Conservation (phyloP, 305 asterid genomes). For the Fraxinus xanthoxyloides region DNA sequence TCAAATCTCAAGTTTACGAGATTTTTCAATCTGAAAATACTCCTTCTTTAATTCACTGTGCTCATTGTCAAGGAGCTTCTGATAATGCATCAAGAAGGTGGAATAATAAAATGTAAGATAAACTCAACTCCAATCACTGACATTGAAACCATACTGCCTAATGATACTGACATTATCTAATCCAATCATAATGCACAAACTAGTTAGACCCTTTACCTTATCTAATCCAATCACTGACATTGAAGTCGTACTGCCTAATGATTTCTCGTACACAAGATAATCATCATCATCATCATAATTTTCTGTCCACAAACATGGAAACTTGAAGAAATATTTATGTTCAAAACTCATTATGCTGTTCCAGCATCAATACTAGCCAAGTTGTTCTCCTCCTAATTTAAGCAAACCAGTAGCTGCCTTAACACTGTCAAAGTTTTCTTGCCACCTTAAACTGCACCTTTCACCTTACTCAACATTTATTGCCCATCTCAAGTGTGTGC, state of each 20-base stretch:
- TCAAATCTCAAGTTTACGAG: conserved; percentile 9
- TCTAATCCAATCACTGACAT: not conserved
- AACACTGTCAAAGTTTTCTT: conserved; percentile 29
- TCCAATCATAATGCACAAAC: not conserved
- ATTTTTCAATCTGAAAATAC: conserved; percentile 82
- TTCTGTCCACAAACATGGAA: not conserved
- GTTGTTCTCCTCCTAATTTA: conserved; percentile 36
- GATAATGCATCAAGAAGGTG: conserved; percentile 66
- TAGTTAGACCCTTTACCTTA: not conserved
- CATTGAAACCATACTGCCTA: not conserved
- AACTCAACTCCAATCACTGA: not conserved
- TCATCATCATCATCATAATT: conserved; percentile 1
- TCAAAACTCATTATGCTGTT: not conserved
- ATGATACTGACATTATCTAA: not conserved
- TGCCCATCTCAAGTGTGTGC: conserved; percentile 15
- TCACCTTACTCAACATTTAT: conserved; percentile 23
- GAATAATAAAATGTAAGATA: conserved; percentile 5
- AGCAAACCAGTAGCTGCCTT: conserved; percentile 44
- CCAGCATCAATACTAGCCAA: conserved; percentile 20
- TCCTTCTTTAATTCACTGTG: conserved; percentile 87
- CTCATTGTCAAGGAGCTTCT: conserved; percentile 87
- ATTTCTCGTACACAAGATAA: not conserved
- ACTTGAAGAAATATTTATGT: conserved; percentile 25
- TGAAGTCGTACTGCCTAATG: not conserved
- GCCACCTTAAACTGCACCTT: not conserved